These are phyloP conservation scores for Coemansia sp. DNA, from an alignment of 192 early-diverging fungal species.

Conservation along the genomic window DNA sequence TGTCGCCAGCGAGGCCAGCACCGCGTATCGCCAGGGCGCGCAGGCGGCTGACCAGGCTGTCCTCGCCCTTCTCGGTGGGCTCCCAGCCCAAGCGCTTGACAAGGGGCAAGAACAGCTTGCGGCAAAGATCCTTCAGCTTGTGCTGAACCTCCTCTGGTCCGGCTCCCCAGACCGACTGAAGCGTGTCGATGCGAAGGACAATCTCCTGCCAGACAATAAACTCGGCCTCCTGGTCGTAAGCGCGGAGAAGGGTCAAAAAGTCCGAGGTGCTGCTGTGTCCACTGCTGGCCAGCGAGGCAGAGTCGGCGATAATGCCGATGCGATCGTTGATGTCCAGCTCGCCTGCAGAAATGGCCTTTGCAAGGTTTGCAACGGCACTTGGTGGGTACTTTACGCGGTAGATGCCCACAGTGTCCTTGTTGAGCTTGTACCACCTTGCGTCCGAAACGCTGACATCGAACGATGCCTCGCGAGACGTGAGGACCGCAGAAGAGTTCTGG, in stretches of 20 bases:
- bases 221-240: constrained; percentile 74
- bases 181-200: constrained; percentile 55
- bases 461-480: constrained; percentile 50
- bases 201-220: constrained; percentile 79
- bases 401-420: constrained; percentile 76
- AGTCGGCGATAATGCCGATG: constrained; percentile 81
- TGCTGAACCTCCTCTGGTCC: constrained; percentile 62
- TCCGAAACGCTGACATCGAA: constrained; percentile 55
- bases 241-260: constrained; percentile 72
- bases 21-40: constrained; percentile 73
- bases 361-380: constrained; percentile 58
- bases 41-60: constrained; percentile 71
- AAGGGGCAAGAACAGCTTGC: constrained; percentile 73
- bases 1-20: constrained; percentile 71
- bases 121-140: constrained; percentile 66
- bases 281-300: constrained; percentile 74
- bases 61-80: constrained; percentile 60
- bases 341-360: constrained; percentile 55
- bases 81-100: constrained; percentile 79
- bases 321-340: constrained; percentile 76
- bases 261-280: constrained; percentile 78
- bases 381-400: constrained; percentile 82
- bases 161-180: constrained; percentile 68
- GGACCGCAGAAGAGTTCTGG: constrained; percentile 25
- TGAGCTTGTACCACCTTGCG: constrained; percentile 79